phyloP scores from a whole-genome alignment of 176 grass and related monocot species.

The Aegilops tauschii region DNA sequence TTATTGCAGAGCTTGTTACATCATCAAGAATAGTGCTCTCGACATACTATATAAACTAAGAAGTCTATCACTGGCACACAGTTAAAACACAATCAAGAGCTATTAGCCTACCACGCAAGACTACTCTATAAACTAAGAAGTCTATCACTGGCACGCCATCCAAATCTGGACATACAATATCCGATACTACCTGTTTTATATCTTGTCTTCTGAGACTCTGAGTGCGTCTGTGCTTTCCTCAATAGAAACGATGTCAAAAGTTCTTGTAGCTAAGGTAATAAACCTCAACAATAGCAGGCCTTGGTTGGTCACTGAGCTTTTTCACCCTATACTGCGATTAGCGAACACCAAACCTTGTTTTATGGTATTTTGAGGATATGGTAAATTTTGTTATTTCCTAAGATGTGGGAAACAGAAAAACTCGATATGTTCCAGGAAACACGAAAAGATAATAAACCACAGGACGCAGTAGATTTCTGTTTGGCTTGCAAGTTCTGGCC shows the following conservation, averaged over 20 bases:
- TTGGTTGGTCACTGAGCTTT: not conserved
- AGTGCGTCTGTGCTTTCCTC: not conserved
- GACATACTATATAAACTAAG: too few relatives aligned
- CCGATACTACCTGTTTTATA: constrained; percentile 5
- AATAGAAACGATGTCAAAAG: not conserved
- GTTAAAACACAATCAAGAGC: too few relatives aligned
- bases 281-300: not conserved
- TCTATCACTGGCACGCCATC: too few relatives aligned
- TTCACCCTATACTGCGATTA: not conserved
- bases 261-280: constrained; percentile 4
- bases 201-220: not conserved
- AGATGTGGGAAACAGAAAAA: not conserved
- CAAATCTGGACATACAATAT: not conserved
- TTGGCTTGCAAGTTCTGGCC: not conserved
- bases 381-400: constrained; percentile 13
- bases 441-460: not conserved
- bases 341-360: not conserved
- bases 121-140: too few relatives aligned
- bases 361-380: constrained; percentile 13
- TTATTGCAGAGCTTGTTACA: too few relatives aligned
- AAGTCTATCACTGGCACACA: too few relatives aligned
- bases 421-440: constrained; percentile 8
- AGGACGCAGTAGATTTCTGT: not conserved
- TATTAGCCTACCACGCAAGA: too few relatives aligned
- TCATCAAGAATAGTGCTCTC: too few relatives aligned